Conservation (phyloP, 352 stramenopile genomes). For the Blastocystis sp. region DNA sequence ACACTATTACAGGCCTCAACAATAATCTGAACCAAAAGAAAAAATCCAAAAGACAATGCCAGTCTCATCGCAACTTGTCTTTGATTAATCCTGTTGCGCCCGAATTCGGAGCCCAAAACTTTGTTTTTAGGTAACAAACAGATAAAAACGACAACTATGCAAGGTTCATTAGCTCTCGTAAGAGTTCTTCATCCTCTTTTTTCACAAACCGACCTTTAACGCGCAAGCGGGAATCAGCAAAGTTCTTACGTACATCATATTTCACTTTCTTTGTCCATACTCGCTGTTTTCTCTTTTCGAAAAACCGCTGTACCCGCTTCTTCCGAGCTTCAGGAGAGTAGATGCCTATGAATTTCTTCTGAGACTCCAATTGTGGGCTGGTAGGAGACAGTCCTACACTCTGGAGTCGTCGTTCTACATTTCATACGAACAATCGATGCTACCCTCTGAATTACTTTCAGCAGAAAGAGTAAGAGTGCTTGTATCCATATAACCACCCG, state of each 20-base stretch:
- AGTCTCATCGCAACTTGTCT: neutral
- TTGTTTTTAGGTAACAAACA: neutral
- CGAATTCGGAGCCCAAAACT: neutral
- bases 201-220: slow-evolving; percentile 97
- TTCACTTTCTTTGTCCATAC: slow-evolving; percentile 94
- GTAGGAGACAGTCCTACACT: slow-evolving; percentile 4
- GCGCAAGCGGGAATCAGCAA: slow-evolving; percentile 89
- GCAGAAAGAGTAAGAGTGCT: slow-evolving; percentile 47
- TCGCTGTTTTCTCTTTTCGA: slow-evolving; percentile 81
- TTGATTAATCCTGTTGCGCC: too few species aligned
- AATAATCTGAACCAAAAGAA: neutral
- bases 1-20: neutral
- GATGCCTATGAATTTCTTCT: slow-evolving; percentile 73
- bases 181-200: slow-evolving; percentile 88
- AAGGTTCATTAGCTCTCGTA: slow-evolving; percentile 69
- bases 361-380: slow-evolving; percentile 32
- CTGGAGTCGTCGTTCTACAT: neutral
- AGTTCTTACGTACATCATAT: slow-evolving; percentile 96
- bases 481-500: slow-evolving; percentile 28
- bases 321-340: slow-evolving; percentile 78
- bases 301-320: slow-evolving; percentile 78
- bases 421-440: neutral
- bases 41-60: slow-evolving; percentile 8
- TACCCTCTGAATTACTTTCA: neutral
- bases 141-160: slow-evolving; percentile 36